Evolutionary conservation across 2,329 filamentous ascomycete species (phyloP).

Genomic region (Alternaria brassicicola): DNA sequence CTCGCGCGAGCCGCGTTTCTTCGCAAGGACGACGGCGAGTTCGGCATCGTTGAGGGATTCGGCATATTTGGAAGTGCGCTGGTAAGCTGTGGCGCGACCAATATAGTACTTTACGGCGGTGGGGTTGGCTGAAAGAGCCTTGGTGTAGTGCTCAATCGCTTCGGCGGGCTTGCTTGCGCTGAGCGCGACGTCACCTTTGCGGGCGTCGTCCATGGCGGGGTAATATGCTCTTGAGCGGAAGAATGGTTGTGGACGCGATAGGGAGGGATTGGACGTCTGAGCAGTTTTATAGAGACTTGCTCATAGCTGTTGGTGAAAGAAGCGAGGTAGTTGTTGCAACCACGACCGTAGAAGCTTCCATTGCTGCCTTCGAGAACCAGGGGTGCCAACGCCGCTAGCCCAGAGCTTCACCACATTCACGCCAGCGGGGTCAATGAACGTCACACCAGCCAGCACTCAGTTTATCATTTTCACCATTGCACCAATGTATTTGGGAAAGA

Average conservation of each 20-base stretch:
- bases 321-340: background rate
- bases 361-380: conserved; percentile 8
- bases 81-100: conserved; percentile 78
- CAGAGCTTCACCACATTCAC: background rate
- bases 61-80: conserved; percentile 61
- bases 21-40: conserved; percentile 64
- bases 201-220: conserved; percentile 59
- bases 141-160: conserved; percentile 69
- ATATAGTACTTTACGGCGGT: conserved; percentile 79
- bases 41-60: conserved; percentile 58
- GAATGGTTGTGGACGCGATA: background rate
- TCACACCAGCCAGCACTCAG: background rate
- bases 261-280: background rate
- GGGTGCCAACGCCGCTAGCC: conserved; percentile 9
- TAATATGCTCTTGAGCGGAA: background rate
- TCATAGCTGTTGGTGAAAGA: background rate
- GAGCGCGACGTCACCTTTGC: conserved; percentile 66
- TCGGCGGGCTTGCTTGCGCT: conserved; percentile 66
- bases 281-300: background rate
- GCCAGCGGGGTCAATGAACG: background rate
- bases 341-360: conserved; percentile 13
- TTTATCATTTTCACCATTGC: background rate
- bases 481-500: too few species aligned
- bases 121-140: conserved; percentile 69
- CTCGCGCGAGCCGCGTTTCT: conserved; percentile 75